phyloP scores from a whole-genome alignment of 2,329 filamentous ascomycete genomes.

The Aspergillus sergii region DNA sequence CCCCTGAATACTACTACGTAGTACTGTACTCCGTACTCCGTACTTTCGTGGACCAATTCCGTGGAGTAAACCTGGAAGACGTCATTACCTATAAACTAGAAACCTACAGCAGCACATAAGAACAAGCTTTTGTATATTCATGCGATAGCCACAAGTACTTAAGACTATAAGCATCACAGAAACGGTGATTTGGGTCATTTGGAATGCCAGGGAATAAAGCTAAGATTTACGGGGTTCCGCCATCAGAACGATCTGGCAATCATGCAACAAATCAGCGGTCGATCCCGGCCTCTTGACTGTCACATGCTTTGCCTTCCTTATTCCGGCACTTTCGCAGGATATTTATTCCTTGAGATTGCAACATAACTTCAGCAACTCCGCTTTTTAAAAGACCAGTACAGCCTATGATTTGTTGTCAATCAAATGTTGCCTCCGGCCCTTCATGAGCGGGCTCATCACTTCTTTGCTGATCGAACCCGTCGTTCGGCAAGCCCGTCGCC shows the following conservation, averaged over 20 bases:
- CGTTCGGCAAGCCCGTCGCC: conserved; percentile 45
- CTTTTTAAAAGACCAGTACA: not conserved
- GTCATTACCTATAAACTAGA: not conserved
- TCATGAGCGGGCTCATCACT: conserved; percentile 49
- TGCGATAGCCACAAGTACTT: not conserved
- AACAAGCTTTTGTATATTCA: not conserved
- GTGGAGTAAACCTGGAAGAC: not conserved
- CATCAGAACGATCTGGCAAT: not conserved
- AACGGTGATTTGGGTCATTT: not conserved
- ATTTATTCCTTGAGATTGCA: not conserved
- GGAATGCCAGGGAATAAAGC: not conserved
- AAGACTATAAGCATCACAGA: not conserved
- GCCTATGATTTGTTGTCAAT: conserved; percentile 5
- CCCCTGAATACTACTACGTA: not conserved
- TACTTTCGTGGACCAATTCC: not conserved
- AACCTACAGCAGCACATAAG: not conserved
- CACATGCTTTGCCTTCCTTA: conserved; percentile 18
- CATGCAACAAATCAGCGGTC: conserved; percentile 22
- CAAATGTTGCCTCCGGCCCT: conserved; percentile 27
- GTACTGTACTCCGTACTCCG: too few relatives aligned
- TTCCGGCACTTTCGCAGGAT: conserved; percentile 14
- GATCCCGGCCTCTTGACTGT: conserved; percentile 8
- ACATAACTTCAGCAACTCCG: not conserved
- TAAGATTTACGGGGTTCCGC: not conserved
- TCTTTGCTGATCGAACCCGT: conserved; percentile 48